Base-by-base conservation (phyloP, 2,329 filamentous ascomycete genomes). In the Coleophoma eucalyptorum region DNA sequence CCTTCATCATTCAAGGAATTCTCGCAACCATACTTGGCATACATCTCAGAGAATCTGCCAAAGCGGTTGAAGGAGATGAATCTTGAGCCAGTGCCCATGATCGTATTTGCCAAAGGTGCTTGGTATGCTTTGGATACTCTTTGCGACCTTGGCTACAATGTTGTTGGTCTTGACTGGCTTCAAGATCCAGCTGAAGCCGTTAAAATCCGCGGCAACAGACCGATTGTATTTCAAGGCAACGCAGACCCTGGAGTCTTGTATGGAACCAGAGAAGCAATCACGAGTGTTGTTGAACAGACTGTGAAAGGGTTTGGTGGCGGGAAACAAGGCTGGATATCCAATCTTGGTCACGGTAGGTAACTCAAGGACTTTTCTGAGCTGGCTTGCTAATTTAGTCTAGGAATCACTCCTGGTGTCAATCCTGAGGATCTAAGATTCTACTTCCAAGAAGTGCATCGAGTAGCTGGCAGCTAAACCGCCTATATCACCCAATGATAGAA, bases 21-120 rank as follows among this genome's bases (percentile, higher is more conserved):
- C 68, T 86, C 90, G 2, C 81, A 94, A 58, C 94, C 94, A 1
- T 96, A 93, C 66, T 78, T 99, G 48, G 80, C 81, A 41, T 84
- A 92, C 66, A 97, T 99, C 60, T 84, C 91, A 11, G 77, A 87
- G 59, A 81, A 92, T 59, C 79, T 99, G 3, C 93, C 93, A 1
- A 77, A 75, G 60, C 84, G 83, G 54, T 73, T 97, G 51, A 75
- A 80, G 60, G 87, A 89, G 66, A 77, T 95, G 65, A 84, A 85
- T 0, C 72, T 93, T 48, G 88, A 92, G 51, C 78, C 75, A 11
- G 93, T 99, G 3, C 94, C 94, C 3, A 97, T 97, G 92, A 95
- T 92, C 5, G 91, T 97, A 20, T 99, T 99, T 69, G 91, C 94
- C 34, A 99, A 99, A 75, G 94, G 94, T 11, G 93, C 94, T 11